Base-by-base conservation (phyloP, 2,329 filamentous ascomycete species). In the Fusarium pininemorale region DNA sequence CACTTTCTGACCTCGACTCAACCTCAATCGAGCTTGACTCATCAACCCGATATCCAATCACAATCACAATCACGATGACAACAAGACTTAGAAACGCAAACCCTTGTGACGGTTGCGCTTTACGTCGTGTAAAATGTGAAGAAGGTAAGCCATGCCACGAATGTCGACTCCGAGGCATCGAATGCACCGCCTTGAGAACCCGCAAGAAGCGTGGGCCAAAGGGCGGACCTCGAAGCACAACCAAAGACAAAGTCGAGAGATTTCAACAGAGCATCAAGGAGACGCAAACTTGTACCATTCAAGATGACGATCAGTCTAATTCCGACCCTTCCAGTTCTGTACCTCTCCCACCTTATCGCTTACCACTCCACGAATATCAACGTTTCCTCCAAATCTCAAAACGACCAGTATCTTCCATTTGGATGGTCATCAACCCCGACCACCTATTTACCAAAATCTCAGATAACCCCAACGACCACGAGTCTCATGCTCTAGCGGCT, bases 361-460 rank as follows among this genome's bases (percentile, higher is more conserved):
- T 75, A 47, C 64, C 69, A 12, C 48, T 79, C 28, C 39, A 70
- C n/a, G 63, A 73, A 35, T 79, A 79, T 61, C 65, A 48, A 26
- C 67, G 53, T 7, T 74, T 76, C 45, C 69, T 79, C 15, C 55
- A 64, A 16, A 59, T 79, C 24, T 77, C 77, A 24, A 73, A 69
- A 44, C 60, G 59, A 3, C 69, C 70, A 13, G 57, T 73, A 35
- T 73, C 75, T 8, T 74, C 76, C 0, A 68, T 77, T 9, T 79
- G 77, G 77, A 78, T 78, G 10, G 77, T 79, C 20, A 57, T 79
- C 57, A 55, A 72, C 30, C 58, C 69, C 8, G 63, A 78, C n/a
- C 63, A 73, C 15, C 51, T 79, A 28, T 56, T 77, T 26, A 28
- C 47, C 1, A 74, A 63, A 14, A 66, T 79, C 12, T 54, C 63